Evolutionary conservation across 306 rosid species (phyloP).

Genomic region (Quercus agrifolia): DNA sequence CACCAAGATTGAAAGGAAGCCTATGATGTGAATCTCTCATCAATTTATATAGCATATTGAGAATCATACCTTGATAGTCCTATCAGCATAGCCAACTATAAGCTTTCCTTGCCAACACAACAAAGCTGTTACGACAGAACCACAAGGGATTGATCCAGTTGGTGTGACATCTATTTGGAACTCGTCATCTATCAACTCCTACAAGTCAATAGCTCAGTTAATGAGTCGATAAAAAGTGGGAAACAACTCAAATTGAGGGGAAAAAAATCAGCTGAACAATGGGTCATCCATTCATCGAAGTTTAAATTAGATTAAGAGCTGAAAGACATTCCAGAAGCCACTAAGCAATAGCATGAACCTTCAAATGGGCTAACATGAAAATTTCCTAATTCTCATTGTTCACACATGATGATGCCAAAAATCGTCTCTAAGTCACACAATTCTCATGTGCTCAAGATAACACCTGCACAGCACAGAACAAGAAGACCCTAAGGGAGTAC

Average conservation of each 20-base stretch:
- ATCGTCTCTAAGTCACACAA: too few species aligned
- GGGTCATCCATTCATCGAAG: neutral
- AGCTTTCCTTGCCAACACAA: constrained; percentile 74
- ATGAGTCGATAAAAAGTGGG: constrained; percentile 16
- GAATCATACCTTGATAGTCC: constrained; percentile 57
- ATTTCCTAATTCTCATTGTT: constrained; percentile 7
- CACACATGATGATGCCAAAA: neutral
- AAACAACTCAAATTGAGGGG: neutral
- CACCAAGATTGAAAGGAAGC: neutral
- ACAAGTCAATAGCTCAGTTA: constrained; percentile 19
- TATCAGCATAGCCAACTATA: constrained; percentile 69
- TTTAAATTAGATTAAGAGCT: neutral
- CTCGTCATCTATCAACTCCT: constrained; percentile 77
- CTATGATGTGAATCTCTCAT: neutral
- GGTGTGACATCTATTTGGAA: constrained; percentile 53
- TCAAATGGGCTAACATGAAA: neutral
- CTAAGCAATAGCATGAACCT: neutral
- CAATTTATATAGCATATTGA: constrained; percentile 3
- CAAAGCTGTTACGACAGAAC: constrained; percentile 61
- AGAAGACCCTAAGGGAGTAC: too few species aligned
- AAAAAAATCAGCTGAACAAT: neutral
- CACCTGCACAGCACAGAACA: too few species aligned
- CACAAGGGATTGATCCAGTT: constrained; percentile 56
- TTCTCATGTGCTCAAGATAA: too few species aligned
- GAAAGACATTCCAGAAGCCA: neutral